Base-by-base conservation (phyloP, 2,329 filamentous ascomycete species). In the Chrysosporium keratinophilum region DNA sequence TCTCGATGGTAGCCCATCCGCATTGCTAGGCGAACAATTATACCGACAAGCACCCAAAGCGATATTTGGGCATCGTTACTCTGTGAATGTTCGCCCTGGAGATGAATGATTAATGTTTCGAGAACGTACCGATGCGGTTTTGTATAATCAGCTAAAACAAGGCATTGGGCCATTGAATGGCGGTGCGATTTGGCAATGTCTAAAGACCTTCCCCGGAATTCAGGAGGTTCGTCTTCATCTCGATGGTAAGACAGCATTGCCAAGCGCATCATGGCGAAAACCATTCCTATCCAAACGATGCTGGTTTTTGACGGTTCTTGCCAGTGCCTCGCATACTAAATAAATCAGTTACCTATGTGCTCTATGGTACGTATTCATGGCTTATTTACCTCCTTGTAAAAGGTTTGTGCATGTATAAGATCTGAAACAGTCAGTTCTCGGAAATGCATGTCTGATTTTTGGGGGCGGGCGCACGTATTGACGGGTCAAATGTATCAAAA, bases 371-470 rank as follows among this genome's bases (percentile, higher is more conserved):
- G 56, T 17, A 47, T 34, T 15, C 42, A 14, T n/a, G n/a, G n/a
- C n/a, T n/a, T n/a, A n/a, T 62, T 63, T 66, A 87, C 74, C 67
- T 87, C 80, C 62, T 84, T 80, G 63, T 91, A 83, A 63, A 96
- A 96, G 0, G 88, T 90, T 10, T 89, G 90, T 0, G 83, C 83
- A 63, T 94, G 88, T 49, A 93, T 79, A 59, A 93, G 82, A 64
- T 81, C 83, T 66, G 40, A n/a, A 45, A 37, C 2, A 23, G 33
- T 52, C 33, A 52, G 40, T 23, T 39, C 15, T 23, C 31, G 4
- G 11, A 42, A 10, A 28, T 17, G n/a, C 15, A 54, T 5, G 65
- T 50, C n/a, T 55, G 23, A 44, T 6, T 48, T 20, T 23, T 34
- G 37, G 44, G 48, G 33, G 37, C 39, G 3, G 54, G 83, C 80